Evolutionary conservation across 2,329 filamentous ascomycete genomes (phyloP).

Genomic region (Conoideocrella luteorostrata): DNA sequence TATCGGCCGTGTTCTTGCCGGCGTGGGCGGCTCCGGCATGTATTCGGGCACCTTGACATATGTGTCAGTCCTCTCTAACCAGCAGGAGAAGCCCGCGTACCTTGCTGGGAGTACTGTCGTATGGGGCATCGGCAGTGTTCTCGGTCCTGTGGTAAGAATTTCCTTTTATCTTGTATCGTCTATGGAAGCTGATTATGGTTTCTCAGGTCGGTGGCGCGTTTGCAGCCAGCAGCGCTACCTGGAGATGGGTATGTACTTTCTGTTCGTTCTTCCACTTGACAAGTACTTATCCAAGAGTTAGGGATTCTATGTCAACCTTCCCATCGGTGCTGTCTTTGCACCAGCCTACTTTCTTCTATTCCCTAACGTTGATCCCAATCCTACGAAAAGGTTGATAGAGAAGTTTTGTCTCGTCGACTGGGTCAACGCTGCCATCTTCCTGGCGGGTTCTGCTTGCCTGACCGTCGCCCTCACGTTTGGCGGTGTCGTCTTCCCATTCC

Average conservation of each 20-base stretch:
- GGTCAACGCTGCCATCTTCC: no score
- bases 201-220: background rate
- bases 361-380: no score
- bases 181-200: no score
- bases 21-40: slow-evolving; percentile 5
- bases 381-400: no score
- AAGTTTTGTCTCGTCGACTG: no score
- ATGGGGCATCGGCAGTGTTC: slow-evolving; percentile 38
- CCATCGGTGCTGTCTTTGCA: slow-evolving; percentile 26
- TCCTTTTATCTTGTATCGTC: background rate
- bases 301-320: slow-evolving; percentile 53
- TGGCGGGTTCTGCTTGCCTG: no score
- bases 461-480: no score
- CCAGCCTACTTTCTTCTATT: slow-evolving; percentile 22
- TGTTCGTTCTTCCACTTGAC: no score
- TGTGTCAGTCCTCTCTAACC: slow-evolving; percentile 2
- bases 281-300: no score
- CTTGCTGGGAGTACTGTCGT: slow-evolving; percentile 20
- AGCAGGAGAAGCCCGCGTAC: slow-evolving; percentile 3
- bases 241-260: slow-evolving; percentile 9
- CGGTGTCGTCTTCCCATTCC: no score
- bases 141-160: slow-evolving; percentile 34
- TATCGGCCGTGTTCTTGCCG: slow-evolving; percentile 26
- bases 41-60: slow-evolving; percentile 7
- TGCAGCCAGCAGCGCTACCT: background rate